phyloP scores from a whole-genome alignment of 2,329 filamentous ascomycete genomes.

The Cordyceps pruinosa region DNA sequence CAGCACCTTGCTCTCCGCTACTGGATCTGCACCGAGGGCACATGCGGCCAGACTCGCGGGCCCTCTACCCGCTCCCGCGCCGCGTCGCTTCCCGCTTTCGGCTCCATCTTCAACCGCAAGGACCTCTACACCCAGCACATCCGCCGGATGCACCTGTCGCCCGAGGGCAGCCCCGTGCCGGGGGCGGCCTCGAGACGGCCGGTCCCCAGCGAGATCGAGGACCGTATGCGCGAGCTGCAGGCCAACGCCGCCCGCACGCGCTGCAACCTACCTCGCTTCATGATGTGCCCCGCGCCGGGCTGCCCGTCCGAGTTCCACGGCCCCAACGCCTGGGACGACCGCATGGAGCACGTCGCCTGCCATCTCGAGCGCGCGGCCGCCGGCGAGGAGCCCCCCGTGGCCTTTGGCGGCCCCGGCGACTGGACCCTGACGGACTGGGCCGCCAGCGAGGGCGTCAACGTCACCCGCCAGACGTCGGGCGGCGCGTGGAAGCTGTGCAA shows the following conservation, averaged over 20 bases:
- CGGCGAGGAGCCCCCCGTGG: constrained; percentile 21
- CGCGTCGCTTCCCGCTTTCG: constrained; percentile 39
- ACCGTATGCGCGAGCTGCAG: constrained; percentile 49
- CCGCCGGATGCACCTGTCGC: constrained; percentile 70
- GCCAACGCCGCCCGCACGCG: constrained; percentile 52
- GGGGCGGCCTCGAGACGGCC: constrained; percentile 28
- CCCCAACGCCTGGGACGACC: constrained; percentile 62
- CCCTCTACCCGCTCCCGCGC: constrained; percentile 13
- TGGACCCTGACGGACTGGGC: constrained; percentile 35
- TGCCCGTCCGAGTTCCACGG: constrained; percentile 58
- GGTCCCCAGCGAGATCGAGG: constrained; percentile 37
- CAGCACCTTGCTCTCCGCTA: constrained; percentile 71
- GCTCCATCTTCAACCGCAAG: constrained; percentile 75
- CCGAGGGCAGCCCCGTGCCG: constrained; percentile 27
- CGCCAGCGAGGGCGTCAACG: constrained; percentile 27
- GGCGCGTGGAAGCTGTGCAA: constrained; percentile 30
- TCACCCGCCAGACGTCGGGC: constrained; percentile 23
- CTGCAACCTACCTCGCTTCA: constrained; percentile 53
- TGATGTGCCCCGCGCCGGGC: constrained; percentile 53
- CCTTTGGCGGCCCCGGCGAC: constrained; percentile 35
- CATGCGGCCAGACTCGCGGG: constrained; percentile 36
- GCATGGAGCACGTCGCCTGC: constrained; percentile 80
- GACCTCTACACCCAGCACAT: constrained; percentile 88
- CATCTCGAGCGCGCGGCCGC: constrained; percentile 56
- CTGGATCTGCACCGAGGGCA: constrained; percentile 67